Percentiles rank a stretch among this genome's conserved stretches.
Evolutionary conservation across 1,284 basidiomycete species (phyloP).

Genomic region (Ustilago xerochloae): DNA sequence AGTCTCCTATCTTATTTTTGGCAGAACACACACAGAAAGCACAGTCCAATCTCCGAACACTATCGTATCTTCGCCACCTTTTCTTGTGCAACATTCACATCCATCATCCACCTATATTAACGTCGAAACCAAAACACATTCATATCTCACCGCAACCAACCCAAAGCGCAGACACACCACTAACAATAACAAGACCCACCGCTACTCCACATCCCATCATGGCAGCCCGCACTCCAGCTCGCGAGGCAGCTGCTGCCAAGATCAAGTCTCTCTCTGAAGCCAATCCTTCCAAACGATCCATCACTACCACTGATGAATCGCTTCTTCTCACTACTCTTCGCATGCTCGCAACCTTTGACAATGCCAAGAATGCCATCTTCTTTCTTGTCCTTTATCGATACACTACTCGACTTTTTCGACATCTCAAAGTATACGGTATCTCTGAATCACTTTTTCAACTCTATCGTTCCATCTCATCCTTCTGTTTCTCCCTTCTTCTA

Average conservation of each 20-base stretch:
- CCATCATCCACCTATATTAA: background rate
- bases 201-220: background rate
- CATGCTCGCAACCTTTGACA: conserved; percentile 43
- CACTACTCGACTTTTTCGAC: conserved; percentile 43
- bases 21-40: background rate
- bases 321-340: conserved; percentile 20
- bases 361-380: conserved; percentile 59
- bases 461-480: conserved; percentile 46
- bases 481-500: conserved; percentile 52
- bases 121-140: background rate
- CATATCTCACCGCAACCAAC: background rate
- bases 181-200: background rate
- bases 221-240: conserved; percentile 37
- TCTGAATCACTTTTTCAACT: conserved; percentile 53
- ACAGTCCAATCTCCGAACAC: background rate
- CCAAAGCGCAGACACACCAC: background rate
- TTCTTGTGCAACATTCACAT: background rate
- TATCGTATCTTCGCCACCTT: background rate
- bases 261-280: conserved; percentile 16
- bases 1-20: too few relatives aligned
- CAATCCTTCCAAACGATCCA: background rate
- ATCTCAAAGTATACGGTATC: conserved; percentile 58
- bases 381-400: conserved; percentile 52
- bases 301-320: conserved; percentile 11
- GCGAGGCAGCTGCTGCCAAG: conserved; percentile 70